Evolutionary conservation across 768 basidiomycete genomes (phyloP).

Genomic region (Ramaria sp.): DNA sequence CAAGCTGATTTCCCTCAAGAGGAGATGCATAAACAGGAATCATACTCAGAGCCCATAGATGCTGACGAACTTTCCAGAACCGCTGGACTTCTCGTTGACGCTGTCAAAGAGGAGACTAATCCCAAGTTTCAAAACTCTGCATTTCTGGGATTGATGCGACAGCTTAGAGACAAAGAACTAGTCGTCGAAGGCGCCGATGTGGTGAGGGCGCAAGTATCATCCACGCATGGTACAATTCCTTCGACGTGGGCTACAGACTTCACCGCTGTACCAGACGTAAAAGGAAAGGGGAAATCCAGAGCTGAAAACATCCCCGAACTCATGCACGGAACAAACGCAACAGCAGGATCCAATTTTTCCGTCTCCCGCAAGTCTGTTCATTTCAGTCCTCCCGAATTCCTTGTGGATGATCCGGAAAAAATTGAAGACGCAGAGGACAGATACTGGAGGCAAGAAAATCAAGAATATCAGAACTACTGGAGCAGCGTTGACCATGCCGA

Average conservation of each 20-base stretch:
- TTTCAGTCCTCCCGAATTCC: slow-evolving; percentile 4
- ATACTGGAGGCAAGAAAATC: slow-evolving; percentile 65
- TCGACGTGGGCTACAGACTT: slow-evolving; percentile 16
- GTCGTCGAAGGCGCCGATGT: slow-evolving; percentile 72
- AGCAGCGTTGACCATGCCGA: slow-evolving; percentile 14
- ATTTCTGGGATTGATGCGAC: slow-evolving; percentile 80
- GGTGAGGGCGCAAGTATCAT: slow-evolving; percentile 36
- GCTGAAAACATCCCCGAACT: neutral
- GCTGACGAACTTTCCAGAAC: slow-evolving; percentile 70
- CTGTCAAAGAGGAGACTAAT: slow-evolving; percentile 65
- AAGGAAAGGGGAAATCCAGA: slow-evolving; percentile 57
- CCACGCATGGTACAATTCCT: slow-evolving; percentile 14
- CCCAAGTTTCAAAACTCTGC: slow-evolving; percentile 79
- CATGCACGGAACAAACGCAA: too few relatives aligned
- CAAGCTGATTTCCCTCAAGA: slow-evolving; percentile 14
- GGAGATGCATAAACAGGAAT: slow-evolving; percentile 16
- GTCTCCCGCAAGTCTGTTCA: slow-evolving; percentile 10
- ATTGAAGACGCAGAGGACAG: slow-evolving; percentile 41
- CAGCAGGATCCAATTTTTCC: too few relatives aligned
- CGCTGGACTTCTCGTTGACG: slow-evolving; percentile 66
- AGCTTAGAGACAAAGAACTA: slow-evolving; percentile 69
- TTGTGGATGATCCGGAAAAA: slow-evolving; percentile 9
- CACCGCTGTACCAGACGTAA: slow-evolving; percentile 30
- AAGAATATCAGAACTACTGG: slow-evolving; percentile 56
- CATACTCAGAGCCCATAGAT: slow-evolving; percentile 22